These are phyloP conservation scores for Emmonsiellopsis sp. DNA, from an alignment of 2,329 filamentous ascomycete species.

Conservation along the genomic window DNA sequence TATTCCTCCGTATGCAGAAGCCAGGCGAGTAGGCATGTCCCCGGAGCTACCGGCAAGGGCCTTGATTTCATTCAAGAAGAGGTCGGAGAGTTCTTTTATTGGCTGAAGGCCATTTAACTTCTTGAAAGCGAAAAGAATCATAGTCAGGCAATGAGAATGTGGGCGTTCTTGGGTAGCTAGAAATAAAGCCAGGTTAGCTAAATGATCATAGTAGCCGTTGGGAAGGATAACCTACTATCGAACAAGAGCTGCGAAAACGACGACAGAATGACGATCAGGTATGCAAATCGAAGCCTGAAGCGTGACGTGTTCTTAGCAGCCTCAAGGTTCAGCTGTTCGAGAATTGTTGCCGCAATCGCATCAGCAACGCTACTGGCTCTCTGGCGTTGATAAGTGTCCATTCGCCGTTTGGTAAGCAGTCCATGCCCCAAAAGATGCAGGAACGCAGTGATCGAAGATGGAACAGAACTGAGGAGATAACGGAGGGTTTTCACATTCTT, in stretches of 20 bases:
- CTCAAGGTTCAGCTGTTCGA: slow-evolving; percentile 54
- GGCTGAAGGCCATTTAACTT: slow-evolving; percentile 65
- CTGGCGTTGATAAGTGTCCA: slow-evolving; percentile 55
- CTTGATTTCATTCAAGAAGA: slow-evolving; percentile 54
- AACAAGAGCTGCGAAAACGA: slow-evolving; percentile 70
- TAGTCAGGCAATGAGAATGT: slow-evolving; percentile 47
- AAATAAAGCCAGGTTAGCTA: slow-evolving; percentile 5
- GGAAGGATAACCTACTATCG: slow-evolving; percentile 43
- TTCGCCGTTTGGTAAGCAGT: slow-evolving; percentile 63
- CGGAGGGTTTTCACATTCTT: slow-evolving; percentile 72
- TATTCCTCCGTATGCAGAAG: slow-evolving; percentile 52
- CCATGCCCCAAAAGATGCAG: slow-evolving; percentile 79
- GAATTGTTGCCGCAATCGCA: slow-evolving; percentile 60
- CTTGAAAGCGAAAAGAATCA: slow-evolving; percentile 81
- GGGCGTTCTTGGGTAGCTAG: slow-evolving; percentile 40
- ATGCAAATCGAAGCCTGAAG: slow-evolving; percentile 52
- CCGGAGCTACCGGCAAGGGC: slow-evolving; percentile 33
- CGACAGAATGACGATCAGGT: slow-evolving; percentile 72
- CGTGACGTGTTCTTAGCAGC: slow-evolving; percentile 42
- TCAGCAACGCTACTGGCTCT: slow-evolving; percentile 53
- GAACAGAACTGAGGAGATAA: slow-evolving; percentile 66
- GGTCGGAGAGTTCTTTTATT: slow-evolving; percentile 61
- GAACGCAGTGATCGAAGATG: slow-evolving; percentile 71
- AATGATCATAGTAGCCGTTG: neutral
- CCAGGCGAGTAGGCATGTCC: slow-evolving; percentile 33